Conservation (phyloP, 306 rosid genomes). For the Vigna nakashimae region DNA sequence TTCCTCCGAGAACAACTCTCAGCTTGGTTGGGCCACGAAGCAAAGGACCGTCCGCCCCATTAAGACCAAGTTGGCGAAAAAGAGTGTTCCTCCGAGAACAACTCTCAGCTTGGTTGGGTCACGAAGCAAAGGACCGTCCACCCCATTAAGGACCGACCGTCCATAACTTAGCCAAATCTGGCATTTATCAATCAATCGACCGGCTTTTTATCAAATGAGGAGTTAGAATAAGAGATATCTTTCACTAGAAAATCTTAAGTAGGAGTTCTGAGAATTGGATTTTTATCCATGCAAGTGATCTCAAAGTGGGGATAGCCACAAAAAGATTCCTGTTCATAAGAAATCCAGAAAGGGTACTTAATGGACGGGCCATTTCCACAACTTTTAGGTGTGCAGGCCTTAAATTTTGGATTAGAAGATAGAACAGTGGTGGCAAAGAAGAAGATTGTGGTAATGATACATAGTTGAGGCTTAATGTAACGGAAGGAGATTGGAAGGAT, state of each 20-base stretch:
- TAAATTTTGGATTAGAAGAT: slow-evolving; percentile 50
- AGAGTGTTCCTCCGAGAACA: no score
- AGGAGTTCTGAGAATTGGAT: slow-evolving; percentile 61
- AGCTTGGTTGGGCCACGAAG: no score
- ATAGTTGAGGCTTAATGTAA: slow-evolving; percentile 41
- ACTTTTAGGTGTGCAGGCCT: slow-evolving; percentile 58
- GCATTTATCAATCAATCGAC: no score
- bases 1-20: no score
- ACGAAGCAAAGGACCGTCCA: no score
- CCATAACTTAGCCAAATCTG: no score
- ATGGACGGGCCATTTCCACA: slow-evolving; percentile 65
- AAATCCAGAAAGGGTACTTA: slow-evolving; percentile 75
- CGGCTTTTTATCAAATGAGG: no score
- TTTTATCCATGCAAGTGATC: slow-evolving; percentile 51
- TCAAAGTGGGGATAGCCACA: slow-evolving; percentile 67
- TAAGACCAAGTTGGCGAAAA: no score
- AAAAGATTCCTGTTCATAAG: slow-evolving; percentile 51
- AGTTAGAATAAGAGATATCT: slow-evolving; percentile 58
- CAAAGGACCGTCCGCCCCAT: no score
- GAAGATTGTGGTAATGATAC: slow-evolving; percentile 34
- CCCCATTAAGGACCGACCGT: no score
- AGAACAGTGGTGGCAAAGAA: slow-evolving; percentile 28
- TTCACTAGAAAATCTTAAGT: slow-evolving; percentile 54
- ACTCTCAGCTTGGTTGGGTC: no score
- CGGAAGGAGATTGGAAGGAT: slow-evolving; percentile 42